Evolutionary conservation across 106 monocot genomes (phyloP), one percentile per base, ranked within the genome.

Genomic region (Narthecium ossifragum): DNA sequence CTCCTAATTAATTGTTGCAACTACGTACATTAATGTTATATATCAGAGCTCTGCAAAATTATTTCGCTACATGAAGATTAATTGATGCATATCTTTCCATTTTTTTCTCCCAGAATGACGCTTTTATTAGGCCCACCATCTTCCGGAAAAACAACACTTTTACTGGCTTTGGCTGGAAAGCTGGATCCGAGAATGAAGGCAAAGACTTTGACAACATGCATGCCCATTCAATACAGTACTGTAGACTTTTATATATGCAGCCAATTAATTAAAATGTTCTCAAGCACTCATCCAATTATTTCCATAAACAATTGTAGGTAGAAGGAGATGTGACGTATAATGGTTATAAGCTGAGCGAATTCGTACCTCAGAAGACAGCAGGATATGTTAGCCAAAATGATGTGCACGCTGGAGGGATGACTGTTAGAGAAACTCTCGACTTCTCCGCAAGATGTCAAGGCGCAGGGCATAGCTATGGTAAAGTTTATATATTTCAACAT

Each of bases 301-400:
- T n/a, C 13, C 18, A 1, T 51, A n/a, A n/a, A n/a, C n/a, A n/a
- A n/a, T n/a, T 64, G 34, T 52, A 88, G 84, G 28, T 53, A 26
- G 63, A 27, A 17, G 88, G 88, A 8, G 75, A 75, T 22, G 57
- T 89, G 8, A 78, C 77, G 1, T 89, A 89, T 63, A 90, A 90
- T 54, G 89, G 89, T 2, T 60, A 76, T 56, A 9, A 8, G 46
- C 22, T 90, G 33, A 30, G 52, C 11, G 84, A 90, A 63, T 90
- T 90, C 63, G 85, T 90, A 24, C 81, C 84, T 4, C 78, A 81
- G 70, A 90, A 81, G 67, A 90, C 84, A 5, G 74, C 85, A 23
- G 85, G 84, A n/a, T 90, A 85, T 47, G 81, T 90, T 8, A 85
- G 89, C 59, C 89, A 90, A 57, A 53, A 90, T 34, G 89, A 90